Evolutionary conservation across 768 basidiomycete species (phyloP).

Genomic region (Kwoniella bestiolae): DNA sequence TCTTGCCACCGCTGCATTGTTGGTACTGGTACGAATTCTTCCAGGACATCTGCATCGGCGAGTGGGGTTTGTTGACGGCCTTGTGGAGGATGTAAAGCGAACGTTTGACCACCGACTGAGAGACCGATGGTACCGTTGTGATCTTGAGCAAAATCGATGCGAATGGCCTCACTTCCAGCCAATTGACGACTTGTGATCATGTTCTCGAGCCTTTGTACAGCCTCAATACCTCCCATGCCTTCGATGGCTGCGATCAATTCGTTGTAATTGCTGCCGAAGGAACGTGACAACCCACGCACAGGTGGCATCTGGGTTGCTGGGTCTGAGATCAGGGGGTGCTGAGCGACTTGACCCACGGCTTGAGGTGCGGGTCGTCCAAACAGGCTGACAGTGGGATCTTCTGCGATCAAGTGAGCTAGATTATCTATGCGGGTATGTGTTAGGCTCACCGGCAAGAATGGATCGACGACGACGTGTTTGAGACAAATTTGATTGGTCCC

Average conservation of each 20-base stretch:
- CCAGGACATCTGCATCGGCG: constrained; percentile 13
- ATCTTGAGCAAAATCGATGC: constrained; percentile 69
- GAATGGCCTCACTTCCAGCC: constrained; percentile 69
- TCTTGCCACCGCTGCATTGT: constrained; percentile 88
- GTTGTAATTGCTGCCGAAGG: constrained; percentile 57
- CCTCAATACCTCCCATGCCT: constrained; percentile 77
- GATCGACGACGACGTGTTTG: constrained; percentile 15
- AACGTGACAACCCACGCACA: constrained; percentile 61
- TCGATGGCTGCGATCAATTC: constrained; percentile 78
- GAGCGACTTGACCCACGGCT: constrained; percentile 60
- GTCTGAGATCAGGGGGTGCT: constrained; percentile 81
- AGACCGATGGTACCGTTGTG: constrained; percentile 34
- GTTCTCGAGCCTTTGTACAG: constrained; percentile 81
- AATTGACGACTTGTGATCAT: constrained; percentile 69
- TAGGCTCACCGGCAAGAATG: constrained; percentile 15
- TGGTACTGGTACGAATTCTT: constrained; percentile 70
- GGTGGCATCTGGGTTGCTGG: constrained; percentile 59
- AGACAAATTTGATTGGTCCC: constrained; percentile 23
- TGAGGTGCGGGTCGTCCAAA: constrained; percentile 25
- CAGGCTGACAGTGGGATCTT: constrained; percentile 29
- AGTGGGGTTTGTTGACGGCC: not conserved
- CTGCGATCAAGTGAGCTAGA: constrained; percentile 11
- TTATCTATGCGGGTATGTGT: not conserved
- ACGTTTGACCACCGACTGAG: constrained; percentile 26
- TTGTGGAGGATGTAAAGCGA: constrained; percentile 15